Evolutionary conservation across 768 basidiomycete species (phyloP), one percentile per base, ranked within the genome.

Genomic region (Coprinopsis marcescibilis): DNA sequence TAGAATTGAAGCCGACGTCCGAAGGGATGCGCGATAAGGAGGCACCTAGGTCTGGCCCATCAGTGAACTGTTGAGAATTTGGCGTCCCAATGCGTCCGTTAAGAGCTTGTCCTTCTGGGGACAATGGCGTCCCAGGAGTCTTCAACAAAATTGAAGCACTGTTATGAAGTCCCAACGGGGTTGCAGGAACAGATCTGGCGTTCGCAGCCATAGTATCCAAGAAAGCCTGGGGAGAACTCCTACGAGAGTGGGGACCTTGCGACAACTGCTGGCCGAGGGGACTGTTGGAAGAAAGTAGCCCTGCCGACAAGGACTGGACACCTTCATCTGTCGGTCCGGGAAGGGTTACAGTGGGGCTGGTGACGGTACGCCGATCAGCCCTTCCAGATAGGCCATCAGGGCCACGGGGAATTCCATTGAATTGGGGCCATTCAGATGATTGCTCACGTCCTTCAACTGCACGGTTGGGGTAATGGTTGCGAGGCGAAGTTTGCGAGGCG

Each of bases 341-440:
- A 43, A 87, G 65, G 2, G 76, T 80, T 54, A 89, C 62, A 40
- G 78, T 80, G 7, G 87, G 85, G 58, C 84, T 88, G 3, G 86
- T 88, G 32, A 85, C 83, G 23, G 70, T 79, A 27, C 87, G 82
- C 51, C 87, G 76, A 46, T 87, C 85, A 24, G 67, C 56, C 45
- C 83, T 76, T 33, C 73, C 68, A 34, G 66, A 59, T 25, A 78
- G 55, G 11, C 72, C 70, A 29, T 89, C 88, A 26, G 80, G 78
- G 23, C 71, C 76, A 56, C 85, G 80, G 35, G 73, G 60, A 38
- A 74, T 73, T 21, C 77, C 77, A 37, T 79, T 71, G 65, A 92
- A 96, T 62, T 92, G 90, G 25, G 93, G 89, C 94, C 94, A 97
- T 62, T 96, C 93, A 1, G 91, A 91, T 7, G 88, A 74, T 61